A percentile compares a stretch with the other conserved stretches of the same genome.
phyloP scores from a whole-genome alignment of 805 yeast genomes.

The Naumovozyma dairenensis region DNA sequence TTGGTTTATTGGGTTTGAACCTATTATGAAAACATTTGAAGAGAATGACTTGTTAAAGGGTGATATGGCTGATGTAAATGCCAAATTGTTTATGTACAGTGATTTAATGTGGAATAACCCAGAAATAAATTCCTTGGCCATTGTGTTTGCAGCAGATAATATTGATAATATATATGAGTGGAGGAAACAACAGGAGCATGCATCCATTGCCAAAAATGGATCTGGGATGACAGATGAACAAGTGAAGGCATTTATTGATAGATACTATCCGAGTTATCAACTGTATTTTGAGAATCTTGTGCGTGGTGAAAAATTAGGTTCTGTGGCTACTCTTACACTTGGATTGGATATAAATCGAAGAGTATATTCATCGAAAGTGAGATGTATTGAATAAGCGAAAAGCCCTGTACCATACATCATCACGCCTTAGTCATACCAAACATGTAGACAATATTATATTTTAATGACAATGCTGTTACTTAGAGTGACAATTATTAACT shows the following conservation, averaged over 20 bases:
- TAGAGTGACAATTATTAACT: too few species aligned
- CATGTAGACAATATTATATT: too few species aligned
- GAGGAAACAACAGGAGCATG: constrained; percentile 55
- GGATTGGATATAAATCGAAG: constrained; percentile 22
- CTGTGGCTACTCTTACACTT: constrained; percentile 25
- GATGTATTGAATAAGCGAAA: constrained; percentile 9
- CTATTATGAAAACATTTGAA: constrained; percentile 29
- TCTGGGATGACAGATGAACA: constrained; percentile 71
- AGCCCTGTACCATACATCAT: too few species aligned
- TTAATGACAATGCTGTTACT: too few species aligned
- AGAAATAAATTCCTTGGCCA: constrained; percentile 54
- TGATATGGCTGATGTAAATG: constrained; percentile 40
- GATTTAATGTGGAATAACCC: constrained; percentile 29
- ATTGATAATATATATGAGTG: constrained; percentile 61
- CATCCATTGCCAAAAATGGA: constrained; percentile 34
- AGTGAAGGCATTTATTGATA: constrained; percentile 59
- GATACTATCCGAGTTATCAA: constrained; percentile 81
- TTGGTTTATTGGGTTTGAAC: constrained; percentile 78
- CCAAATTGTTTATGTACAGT: constrained; percentile 40
- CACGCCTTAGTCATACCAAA: too few species aligned
- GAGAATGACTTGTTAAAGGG: constrained; percentile 10
- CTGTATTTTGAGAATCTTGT: constrained; percentile 47
- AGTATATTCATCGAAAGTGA: constrained; percentile 12
- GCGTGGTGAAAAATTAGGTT: constrained; percentile 23
- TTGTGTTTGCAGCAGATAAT: constrained; percentile 51